These are phyloP conservation scores for Ailanthus altissimus DNA, from an alignment of 345 rosid species.

Conservation along the genomic window DNA sequence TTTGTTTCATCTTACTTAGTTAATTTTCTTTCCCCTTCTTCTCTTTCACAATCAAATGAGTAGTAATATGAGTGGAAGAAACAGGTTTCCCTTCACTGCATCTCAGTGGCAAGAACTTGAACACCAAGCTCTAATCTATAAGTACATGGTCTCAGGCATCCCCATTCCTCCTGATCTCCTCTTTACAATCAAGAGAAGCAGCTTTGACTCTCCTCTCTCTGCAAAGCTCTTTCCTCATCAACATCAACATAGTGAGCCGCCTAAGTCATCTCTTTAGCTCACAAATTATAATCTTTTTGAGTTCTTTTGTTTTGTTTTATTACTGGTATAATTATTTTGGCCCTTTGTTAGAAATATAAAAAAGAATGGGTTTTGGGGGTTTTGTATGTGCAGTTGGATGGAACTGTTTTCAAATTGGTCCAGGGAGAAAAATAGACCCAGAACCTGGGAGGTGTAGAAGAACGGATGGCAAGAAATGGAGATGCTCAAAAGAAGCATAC, in stretches of 20 bases:
- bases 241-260: constrained; percentile 51
- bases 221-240: constrained; percentile 52
- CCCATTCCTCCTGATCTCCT: constrained; percentile 87
- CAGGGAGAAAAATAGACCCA: constrained; percentile 78
- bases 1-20: background rate
- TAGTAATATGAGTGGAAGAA: constrained; percentile 29
- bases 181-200: constrained; percentile 62
- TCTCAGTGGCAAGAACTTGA: constrained; percentile 94
- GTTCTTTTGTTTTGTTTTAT: background rate
- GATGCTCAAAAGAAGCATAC: constrained; percentile 89
- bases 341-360: constrained; percentile 7
- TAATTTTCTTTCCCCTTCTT: background rate
- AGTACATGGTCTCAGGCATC: constrained; percentile 72
- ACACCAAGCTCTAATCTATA: constrained; percentile 80
- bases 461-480: constrained; percentile 98
- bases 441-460: constrained; percentile 95
- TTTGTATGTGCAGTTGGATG: constrained; percentile 56
- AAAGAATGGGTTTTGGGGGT: background rate
- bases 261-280: background rate
- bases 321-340: background rate
- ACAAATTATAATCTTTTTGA: background rate
- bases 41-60: constrained; percentile 21
- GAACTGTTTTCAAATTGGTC: constrained; percentile 76
- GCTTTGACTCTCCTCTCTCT: constrained; percentile 48
- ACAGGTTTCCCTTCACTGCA: constrained; percentile 70